phyloP scores from a whole-genome alignment of 2,329 filamentous ascomycete genomes.

The Diaporthe sp. region DNA sequence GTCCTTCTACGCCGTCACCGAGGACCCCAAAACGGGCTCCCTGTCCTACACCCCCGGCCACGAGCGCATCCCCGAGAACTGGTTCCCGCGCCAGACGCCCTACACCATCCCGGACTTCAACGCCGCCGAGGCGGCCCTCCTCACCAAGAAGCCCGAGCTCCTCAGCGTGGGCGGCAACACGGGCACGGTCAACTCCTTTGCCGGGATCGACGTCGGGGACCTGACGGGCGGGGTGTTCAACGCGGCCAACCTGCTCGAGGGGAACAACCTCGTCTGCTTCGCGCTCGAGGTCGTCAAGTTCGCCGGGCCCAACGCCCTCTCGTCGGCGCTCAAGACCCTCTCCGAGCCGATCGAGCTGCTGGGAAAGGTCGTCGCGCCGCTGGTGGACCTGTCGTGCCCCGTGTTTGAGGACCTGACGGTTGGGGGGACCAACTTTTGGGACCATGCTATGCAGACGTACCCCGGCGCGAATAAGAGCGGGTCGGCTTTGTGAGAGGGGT shows the following conservation, averaged over 20 bases:
- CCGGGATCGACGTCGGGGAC: constrained; percentile 45
- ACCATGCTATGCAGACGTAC: background rate
- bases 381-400: constrained; percentile 5
- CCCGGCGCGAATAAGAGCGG: constrained; percentile 1
- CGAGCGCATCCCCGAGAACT: constrained; percentile 59
- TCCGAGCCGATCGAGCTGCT: background rate
- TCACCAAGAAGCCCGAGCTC: constrained; percentile 38
- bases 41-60: constrained; percentile 50
- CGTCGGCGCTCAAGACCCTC: constrained; percentile 14
- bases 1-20: constrained; percentile 50
- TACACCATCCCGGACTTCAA: constrained; percentile 51
- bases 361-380: background rate
- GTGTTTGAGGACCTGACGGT: constrained; percentile 13
- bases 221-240: constrained; percentile 49
- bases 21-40: constrained; percentile 44
- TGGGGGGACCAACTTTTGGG: constrained; percentile 13
- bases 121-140: constrained; percentile 28
- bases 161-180: constrained; percentile 49
- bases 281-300: constrained; percentile 47
- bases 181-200: constrained; percentile 47
- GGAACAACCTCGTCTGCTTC: constrained; percentile 57
- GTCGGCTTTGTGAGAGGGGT: background rate
- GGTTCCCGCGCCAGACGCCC: constrained; percentile 48
- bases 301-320: constrained; percentile 7
- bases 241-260: constrained; percentile 44